A percentile compares a stretch with the other conserved stretches of the same genome.
Conservation (phyloP, 345 rosid species). For the Noccaea caerulescens region DNA sequence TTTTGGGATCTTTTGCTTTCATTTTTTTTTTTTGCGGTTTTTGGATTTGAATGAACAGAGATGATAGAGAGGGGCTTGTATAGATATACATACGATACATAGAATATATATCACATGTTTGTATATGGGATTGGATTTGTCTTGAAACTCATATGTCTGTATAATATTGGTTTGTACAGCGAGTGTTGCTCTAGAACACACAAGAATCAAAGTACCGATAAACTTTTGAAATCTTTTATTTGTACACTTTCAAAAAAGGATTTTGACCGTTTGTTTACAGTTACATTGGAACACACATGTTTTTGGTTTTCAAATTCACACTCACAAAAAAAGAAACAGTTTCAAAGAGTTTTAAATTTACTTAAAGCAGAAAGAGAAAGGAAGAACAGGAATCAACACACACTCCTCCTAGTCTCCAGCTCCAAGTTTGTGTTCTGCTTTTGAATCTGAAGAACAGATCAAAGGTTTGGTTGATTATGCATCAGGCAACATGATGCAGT, state of each 20-base stretch:
- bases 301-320: slow-evolving; percentile 5
- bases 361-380: slow-evolving; percentile 6
- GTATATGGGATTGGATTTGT: slow-evolving; percentile 26
- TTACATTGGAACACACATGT: slow-evolving; percentile 13
- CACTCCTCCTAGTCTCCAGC: slow-evolving; percentile 8
- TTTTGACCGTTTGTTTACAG: slow-evolving; percentile 18
- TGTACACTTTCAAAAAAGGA: background rate
- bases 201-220: background rate
- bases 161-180: slow-evolving; percentile 24
- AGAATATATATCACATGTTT: slow-evolving; percentile 18
- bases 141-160: slow-evolving; percentile 2
- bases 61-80: background rate
- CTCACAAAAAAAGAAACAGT: background rate
- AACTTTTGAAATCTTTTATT: slow-evolving; percentile 10
- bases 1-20: background rate
- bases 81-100: background rate
- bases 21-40: background rate
- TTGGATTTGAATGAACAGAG: slow-evolving; percentile 16
- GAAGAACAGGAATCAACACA: background rate
- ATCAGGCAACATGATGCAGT: slow-evolving; percentile 71
- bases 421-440: background rate
- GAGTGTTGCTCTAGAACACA: background rate
- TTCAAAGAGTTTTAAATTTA: slow-evolving; percentile 5
- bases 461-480: slow-evolving; percentile 37
- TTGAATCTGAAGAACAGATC: background rate